Evolutionary conservation across 805 yeast species (phyloP).

Genomic region (Candida nanaspora): DNA sequence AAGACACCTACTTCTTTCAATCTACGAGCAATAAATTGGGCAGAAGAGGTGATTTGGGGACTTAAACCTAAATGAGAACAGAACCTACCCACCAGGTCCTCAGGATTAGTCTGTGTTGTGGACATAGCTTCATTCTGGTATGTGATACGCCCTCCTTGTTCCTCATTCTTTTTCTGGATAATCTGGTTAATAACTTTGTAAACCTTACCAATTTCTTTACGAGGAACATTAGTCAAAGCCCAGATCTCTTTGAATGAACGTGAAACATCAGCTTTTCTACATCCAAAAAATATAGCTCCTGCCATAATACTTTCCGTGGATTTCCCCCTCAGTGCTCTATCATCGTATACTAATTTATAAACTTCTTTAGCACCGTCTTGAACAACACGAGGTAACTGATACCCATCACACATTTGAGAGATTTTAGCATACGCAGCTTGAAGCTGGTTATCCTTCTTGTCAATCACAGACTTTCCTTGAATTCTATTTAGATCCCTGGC

Average conservation of each 20-base stretch:
- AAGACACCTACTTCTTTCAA: conserved; percentile 89
- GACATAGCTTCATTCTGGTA: conserved; percentile 42
- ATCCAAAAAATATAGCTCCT: conserved; percentile 89
- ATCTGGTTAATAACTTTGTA: conserved; percentile 69
- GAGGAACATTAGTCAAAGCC: conserved; percentile 88
- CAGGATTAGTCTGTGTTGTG: conserved; percentile 85
- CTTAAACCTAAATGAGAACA: conserved; percentile 90
- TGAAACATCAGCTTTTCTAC: conserved; percentile 88
- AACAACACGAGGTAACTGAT: conserved; percentile 87
- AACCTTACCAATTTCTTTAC: conserved; percentile 90
- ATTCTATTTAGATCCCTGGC: conserved; percentile 91
- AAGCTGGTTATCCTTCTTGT: conserved; percentile 79
- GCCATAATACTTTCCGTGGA: conserved; percentile 94
- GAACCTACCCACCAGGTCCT: conserved; percentile 90
- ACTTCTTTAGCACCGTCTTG: conserved; percentile 98
- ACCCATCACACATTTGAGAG: conserved; percentile 95
- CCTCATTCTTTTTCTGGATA: conserved; percentile 48
- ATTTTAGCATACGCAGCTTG: conserved; percentile 87
- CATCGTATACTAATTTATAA: conserved; percentile 84
- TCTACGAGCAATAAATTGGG: conserved; percentile 84
- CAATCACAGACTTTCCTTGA: conserved; percentile 79
- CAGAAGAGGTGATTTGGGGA: conserved; percentile 81
- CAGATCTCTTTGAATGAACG: conserved; percentile 94
- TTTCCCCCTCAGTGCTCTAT: conserved; percentile 78
- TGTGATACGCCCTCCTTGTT: conserved; percentile 34